Evolutionary conservation across 306 rosid species (phyloP).

Genomic region (Prunus dulcis): DNA sequence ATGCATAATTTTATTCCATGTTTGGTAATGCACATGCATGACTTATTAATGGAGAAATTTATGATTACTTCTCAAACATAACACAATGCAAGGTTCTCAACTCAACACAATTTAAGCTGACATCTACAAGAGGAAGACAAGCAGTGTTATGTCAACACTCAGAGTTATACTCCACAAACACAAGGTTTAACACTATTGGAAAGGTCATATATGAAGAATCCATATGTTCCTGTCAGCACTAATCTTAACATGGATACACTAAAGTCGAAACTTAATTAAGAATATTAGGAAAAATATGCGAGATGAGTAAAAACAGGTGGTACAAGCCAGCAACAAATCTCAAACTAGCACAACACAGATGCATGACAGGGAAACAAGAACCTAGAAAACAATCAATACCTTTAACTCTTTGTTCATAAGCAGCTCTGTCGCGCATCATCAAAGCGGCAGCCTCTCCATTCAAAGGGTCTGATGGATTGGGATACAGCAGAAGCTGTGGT

Average conservation of each 20-base stretch:
- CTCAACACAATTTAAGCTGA: neutral
- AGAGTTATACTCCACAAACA: neutral
- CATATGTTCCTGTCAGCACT: neutral
- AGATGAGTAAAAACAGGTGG: neutral
- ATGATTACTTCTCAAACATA: conserved; percentile 1
- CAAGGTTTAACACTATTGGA: neutral
- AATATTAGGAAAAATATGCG: neutral
- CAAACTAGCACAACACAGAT: neutral
- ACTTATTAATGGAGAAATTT: neutral
- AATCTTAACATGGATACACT: neutral
- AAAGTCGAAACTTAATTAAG: neutral
- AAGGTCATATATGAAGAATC: neutral
- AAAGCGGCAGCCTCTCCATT: conserved; percentile 93
- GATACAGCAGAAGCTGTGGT: conserved; percentile 94
- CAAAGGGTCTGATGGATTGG: conserved; percentile 89
- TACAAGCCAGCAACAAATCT: neutral
- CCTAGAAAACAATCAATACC: conserved; percentile 43
- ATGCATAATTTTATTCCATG: neutral
- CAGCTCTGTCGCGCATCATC: conserved; percentile 77
- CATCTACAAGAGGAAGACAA: neutral
- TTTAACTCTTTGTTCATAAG: conserved; percentile 79
- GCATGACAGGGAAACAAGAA: conserved; percentile 13
- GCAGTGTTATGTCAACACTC: neutral
- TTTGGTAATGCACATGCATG: neutral
- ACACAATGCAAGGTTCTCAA: neutral